Percentiles rank a stretch among this genome's conserved stretches.
Evolutionary conservation across 352 stramenopile species (phyloP).

Genomic region (Phytophthora hibernalis): DNA sequence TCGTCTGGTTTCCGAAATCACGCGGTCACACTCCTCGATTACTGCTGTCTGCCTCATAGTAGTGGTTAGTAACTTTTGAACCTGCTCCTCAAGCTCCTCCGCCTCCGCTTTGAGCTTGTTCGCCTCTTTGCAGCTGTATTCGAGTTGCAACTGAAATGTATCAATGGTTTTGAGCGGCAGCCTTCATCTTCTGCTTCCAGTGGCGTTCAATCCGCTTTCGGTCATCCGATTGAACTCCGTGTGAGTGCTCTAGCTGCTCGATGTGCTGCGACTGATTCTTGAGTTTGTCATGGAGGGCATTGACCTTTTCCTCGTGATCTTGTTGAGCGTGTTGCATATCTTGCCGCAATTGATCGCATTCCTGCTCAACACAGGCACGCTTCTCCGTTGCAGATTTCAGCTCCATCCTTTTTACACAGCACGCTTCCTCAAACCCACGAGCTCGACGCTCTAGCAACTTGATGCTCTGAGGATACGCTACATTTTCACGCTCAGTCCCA

Average conservation of each 20-base stretch:
- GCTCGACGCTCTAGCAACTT: conserved; percentile 63
- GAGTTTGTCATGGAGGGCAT: conserved; percentile 33
- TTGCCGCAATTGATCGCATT: conserved; percentile 46
- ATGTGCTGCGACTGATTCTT: conserved; percentile 38
- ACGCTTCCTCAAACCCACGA: conserved; percentile 48
- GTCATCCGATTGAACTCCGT: conserved; percentile 36
- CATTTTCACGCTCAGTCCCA: conserved; percentile 62
- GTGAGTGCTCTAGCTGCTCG: conserved; percentile 44
- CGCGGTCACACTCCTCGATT: conserved; percentile 78
- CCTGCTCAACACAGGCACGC: conserved; percentile 32
- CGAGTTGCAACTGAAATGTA: conserved; percentile 39
- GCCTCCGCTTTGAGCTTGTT: conserved; percentile 37
- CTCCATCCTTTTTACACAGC: conserved; percentile 38
- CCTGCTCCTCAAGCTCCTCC: conserved; percentile 48
- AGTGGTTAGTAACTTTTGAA: conserved; percentile 61
- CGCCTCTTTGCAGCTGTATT: conserved; percentile 35
- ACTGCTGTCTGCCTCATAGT: conserved; percentile 73
- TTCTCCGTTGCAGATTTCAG: conserved; percentile 30
- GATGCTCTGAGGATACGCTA: conserved; percentile 58
- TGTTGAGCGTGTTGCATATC: conserved; percentile 37
- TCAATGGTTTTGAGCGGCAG: conserved; percentile 32
- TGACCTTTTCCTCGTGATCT: conserved; percentile 42
- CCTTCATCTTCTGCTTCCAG: conserved; percentile 44
- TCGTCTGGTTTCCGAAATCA: conserved; percentile 50
- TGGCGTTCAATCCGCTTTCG: conserved; percentile 35